These are phyloP conservation scores for Pleurotus tuber-regium DNA, from an alignment of 768 basidiomycete species.

Conservation along the genomic window DNA sequence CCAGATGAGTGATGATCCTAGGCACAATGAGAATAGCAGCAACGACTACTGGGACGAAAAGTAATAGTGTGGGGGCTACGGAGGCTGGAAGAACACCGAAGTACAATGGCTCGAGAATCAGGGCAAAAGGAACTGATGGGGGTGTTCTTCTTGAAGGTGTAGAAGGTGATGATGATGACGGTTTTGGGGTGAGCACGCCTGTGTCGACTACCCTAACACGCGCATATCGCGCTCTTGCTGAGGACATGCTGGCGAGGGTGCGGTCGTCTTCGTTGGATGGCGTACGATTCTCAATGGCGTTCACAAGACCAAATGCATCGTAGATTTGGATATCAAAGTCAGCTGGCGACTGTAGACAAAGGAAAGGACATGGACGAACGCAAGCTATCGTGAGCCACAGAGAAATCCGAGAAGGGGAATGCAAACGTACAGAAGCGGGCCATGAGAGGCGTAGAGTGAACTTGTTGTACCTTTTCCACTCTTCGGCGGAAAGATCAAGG, in stretches of 20 bases:
- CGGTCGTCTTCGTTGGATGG: not conserved
- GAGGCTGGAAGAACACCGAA: constrained; percentile 59
- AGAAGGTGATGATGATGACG: no score
- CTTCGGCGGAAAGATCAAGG: constrained; percentile 39
- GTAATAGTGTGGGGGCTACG: constrained; percentile 33
- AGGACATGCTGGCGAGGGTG: not conserved
- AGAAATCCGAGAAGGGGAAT: not conserved
- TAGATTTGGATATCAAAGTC: constrained; percentile 40
- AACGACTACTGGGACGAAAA: constrained; percentile 26
- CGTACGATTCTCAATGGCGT: not conserved
- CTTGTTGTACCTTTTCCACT: constrained; percentile 38
- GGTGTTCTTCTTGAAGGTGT: constrained; percentile 15
- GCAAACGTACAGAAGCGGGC: constrained; percentile 54
- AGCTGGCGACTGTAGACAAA: constrained; percentile 35
- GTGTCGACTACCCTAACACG: constrained; percentile 53
- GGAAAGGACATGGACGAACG: not conserved
- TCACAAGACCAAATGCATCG: constrained; percentile 27
- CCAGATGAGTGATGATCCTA: constrained; percentile 23
- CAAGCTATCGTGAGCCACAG: constrained; percentile 2
- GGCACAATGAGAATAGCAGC: constrained; percentile 22
- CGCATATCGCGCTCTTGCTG: constrained; percentile 43
- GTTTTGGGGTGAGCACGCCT: constrained; percentile 47
- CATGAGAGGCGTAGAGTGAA: constrained; percentile 56
- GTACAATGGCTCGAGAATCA: constrained; percentile 58
- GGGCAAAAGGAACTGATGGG: constrained; percentile 42